Evolutionary conservation across 164 flowering plant species (phyloP).

Genomic region (Stephania cephalantha): DNA sequence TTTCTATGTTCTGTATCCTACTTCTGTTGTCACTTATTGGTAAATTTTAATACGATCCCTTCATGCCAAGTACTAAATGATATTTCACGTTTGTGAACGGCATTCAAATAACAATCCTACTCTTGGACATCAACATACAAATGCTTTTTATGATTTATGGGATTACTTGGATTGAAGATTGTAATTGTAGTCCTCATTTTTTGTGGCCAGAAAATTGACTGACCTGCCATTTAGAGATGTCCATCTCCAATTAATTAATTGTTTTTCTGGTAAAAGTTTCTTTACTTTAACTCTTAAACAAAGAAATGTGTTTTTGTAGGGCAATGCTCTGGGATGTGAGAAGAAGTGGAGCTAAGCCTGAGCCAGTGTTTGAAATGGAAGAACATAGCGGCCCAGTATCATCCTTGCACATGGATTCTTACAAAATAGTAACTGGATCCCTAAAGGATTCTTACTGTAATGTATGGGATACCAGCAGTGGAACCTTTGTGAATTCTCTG

Average conservation of each 20-base stretch:
- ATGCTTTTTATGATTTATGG: too few species aligned
- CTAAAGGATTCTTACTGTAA: conserved; percentile 29
- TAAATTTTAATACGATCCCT: too few species aligned
- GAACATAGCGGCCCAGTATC: conserved; percentile 49
- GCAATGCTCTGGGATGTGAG: conserved; percentile 67
- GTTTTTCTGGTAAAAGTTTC: background rate
- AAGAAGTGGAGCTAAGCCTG: conserved; percentile 30
- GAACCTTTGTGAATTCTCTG: conserved; percentile 35
- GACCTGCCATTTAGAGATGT: background rate
- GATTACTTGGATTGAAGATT: background rate
- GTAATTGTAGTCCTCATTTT: background rate
- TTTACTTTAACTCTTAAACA: background rate
- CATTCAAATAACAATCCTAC: too few species aligned
- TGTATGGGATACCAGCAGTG: conserved; percentile 55
- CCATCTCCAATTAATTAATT: background rate
- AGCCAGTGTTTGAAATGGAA: conserved; percentile 44
- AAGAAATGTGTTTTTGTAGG: conserved; percentile 21
- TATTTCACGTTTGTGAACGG: too few species aligned
- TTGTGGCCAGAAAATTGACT: background rate
- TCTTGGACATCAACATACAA: too few species aligned
- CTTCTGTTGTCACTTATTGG: too few species aligned
- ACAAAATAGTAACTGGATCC: conserved; percentile 57
- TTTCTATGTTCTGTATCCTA: too few species aligned
- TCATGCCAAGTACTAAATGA: too few species aligned
- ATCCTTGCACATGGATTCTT: conserved; percentile 48